Conservation (phyloP, 2,329 filamentous ascomycete genomes). For the Trichoderma afroharzianum region DNA sequence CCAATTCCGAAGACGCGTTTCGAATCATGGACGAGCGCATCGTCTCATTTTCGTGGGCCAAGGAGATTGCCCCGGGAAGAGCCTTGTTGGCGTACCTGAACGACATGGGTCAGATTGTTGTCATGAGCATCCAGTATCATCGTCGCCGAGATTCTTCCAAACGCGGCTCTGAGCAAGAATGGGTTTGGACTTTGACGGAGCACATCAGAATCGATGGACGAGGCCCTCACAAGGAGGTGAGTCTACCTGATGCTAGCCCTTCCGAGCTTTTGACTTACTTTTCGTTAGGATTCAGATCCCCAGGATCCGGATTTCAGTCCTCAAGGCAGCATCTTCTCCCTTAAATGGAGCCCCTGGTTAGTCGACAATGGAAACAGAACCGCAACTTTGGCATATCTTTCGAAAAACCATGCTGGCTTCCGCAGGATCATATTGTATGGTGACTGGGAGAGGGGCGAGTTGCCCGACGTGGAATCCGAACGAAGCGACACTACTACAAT, state of each 20-base stretch:
- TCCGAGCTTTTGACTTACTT: background rate
- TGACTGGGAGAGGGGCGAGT: constrained; percentile 33
- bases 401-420: constrained; percentile 53
- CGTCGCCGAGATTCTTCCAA: constrained; percentile 22
- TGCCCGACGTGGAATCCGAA: constrained; percentile 39
- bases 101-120: constrained; percentile 46
- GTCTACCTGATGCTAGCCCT: background rate
- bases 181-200: constrained; percentile 49
- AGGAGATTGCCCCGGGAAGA: constrained; percentile 37
- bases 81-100: constrained; percentile 51
- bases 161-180: constrained; percentile 26
- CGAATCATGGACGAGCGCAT: constrained; percentile 44
- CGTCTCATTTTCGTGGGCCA: constrained; percentile 52
- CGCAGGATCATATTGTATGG: constrained; percentile 43
- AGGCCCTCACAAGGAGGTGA: constrained; percentile 40
- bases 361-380: constrained; percentile 32
- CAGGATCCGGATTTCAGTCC: constrained; percentile 49
- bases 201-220: constrained; percentile 45
- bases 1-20: constrained; percentile 29
- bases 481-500: constrained; percentile 43
- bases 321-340: constrained; percentile 45
- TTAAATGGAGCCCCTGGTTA: constrained; percentile 55
- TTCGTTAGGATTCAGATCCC: constrained; percentile 26
- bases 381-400: constrained; percentile 48
- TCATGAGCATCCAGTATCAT: constrained; percentile 47